A percentile compares a stretch with the other conserved stretches of the same genome.
Evolutionary conservation across 2,329 filamentous ascomycete species (phyloP).

Genomic region (Thelonectria blattea): DNA sequence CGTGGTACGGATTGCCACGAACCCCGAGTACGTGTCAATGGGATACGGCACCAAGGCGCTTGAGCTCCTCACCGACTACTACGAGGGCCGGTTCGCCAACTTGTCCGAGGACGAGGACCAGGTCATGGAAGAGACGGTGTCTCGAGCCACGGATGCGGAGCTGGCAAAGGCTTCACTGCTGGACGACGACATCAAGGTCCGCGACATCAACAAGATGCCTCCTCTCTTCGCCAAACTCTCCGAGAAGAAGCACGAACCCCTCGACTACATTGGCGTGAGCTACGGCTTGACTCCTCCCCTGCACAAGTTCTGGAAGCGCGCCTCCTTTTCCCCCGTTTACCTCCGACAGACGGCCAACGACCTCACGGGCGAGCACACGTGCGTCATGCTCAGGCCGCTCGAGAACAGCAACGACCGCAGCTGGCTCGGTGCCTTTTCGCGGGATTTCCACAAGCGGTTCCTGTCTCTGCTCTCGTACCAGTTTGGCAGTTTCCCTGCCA

Average conservation of each 20-base stretch:
- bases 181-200: slow-evolving; percentile 86
- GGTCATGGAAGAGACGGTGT: slow-evolving; percentile 66
- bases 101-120: slow-evolving; percentile 73
- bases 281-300: slow-evolving; percentile 87
- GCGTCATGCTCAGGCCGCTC: slow-evolving; percentile 92
- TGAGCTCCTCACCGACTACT: slow-evolving; percentile 88
- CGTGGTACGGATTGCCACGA: slow-evolving; percentile 92
- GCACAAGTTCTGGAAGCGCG: slow-evolving; percentile 97
- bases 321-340: slow-evolving; percentile 87
- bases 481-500: slow-evolving; percentile 81
- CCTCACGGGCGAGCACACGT: slow-evolving; percentile 95
- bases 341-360: slow-evolving; percentile 95
- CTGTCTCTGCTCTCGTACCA: slow-evolving; percentile 88
- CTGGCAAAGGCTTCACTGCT: slow-evolving; percentile 77
- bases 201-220: slow-evolving; percentile 90
- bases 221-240: slow-evolving; percentile 88
- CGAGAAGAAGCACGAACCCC: slow-evolving; percentile 76
- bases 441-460: slow-evolving; percentile 96
- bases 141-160: slow-evolving; percentile 82
- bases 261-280: slow-evolving; percentile 95
- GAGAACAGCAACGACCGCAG: slow-evolving; percentile 69
- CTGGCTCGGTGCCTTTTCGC: slow-evolving; percentile 90
- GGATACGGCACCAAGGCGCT: slow-evolving; percentile 92
- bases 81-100: slow-evolving; percentile 88
- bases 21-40: slow-evolving; percentile 90